Conservation (phyloP, 129 eudicot species). For the Dittrichia graveolens region DNA sequence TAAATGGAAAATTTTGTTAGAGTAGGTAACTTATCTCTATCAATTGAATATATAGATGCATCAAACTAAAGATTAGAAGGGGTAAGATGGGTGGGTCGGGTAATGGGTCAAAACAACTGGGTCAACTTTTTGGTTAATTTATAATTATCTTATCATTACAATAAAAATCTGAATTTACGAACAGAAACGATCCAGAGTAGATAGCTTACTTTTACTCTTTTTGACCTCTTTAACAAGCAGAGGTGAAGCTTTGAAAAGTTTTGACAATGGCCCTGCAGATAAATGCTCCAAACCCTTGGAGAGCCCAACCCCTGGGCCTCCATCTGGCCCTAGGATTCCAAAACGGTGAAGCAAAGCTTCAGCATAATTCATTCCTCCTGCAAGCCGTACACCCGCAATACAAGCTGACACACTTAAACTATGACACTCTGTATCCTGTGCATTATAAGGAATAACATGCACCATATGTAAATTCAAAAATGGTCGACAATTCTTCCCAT, state of each 20-base stretch:
- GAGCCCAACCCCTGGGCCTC: slow-evolving; percentile 95
- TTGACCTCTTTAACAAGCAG: slow-evolving; percentile 41
- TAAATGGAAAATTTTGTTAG: neutral
- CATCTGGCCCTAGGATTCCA: slow-evolving; percentile 88
- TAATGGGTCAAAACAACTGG: neutral
- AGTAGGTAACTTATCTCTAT: neutral
- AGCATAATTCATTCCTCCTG: slow-evolving; percentile 91
- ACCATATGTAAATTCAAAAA: slow-evolving; percentile 62
- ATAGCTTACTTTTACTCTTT: slow-evolving; percentile 41
- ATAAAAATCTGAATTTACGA: neutral
- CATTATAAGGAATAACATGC: slow-evolving; percentile 81
- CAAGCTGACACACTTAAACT: slow-evolving; percentile 81
- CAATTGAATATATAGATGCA: slow-evolving; percentile 9
- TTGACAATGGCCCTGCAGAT: slow-evolving; percentile 81
- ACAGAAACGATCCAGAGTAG: neutral
- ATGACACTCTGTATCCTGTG: slow-evolving; percentile 83
- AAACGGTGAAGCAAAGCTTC: slow-evolving; percentile 88
- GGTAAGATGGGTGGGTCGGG: slow-evolving; percentile 14
- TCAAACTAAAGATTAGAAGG: slow-evolving; percentile 14
- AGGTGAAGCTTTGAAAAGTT: slow-evolving; percentile 81
- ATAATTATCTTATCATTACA: neutral
- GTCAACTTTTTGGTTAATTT: slow-evolving; percentile 4
- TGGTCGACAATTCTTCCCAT: slow-evolving; percentile 40
- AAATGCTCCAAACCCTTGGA: slow-evolving; percentile 82
- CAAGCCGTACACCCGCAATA: slow-evolving; percentile 91